Percentiles rank a stretch among this genome's conserved stretches.
These are phyloP conservation scores for Neoboletus subvelutipes DNA, from an alignment of 768 basidiomycete species.

Conservation along the genomic window DNA sequence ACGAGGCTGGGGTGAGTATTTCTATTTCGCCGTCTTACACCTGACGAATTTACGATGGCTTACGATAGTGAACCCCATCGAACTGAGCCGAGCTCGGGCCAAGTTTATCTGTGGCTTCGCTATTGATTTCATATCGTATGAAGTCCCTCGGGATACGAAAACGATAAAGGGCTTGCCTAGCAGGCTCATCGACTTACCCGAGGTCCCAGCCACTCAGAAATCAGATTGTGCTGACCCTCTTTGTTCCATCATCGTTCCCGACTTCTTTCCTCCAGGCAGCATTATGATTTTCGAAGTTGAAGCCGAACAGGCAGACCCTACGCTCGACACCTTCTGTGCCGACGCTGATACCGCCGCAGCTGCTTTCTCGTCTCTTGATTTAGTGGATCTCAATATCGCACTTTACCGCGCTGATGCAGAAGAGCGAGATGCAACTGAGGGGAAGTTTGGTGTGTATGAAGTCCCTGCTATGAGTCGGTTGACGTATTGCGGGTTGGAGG, in stretches of 20 bases:
- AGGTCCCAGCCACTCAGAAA: slow-evolving; percentile 58
- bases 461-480: slow-evolving; percentile 73
- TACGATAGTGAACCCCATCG: slow-evolving; percentile 72
- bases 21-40: background rate
- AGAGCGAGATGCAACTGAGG: slow-evolving; percentile 84
- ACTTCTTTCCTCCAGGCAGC: slow-evolving; percentile 92
- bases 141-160: slow-evolving; percentile 45
- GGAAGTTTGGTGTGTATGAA: slow-evolving; percentile 79
- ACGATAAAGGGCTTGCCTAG: slow-evolving; percentile 72
- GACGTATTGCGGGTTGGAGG: slow-evolving; percentile 92
- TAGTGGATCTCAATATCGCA: slow-evolving; percentile 86
- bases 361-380: slow-evolving; percentile 69
- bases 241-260: slow-evolving; percentile 80
- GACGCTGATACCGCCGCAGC: slow-evolving; percentile 69
- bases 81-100: slow-evolving; percentile 75
- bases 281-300: slow-evolving; percentile 92
- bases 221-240: slow-evolving; percentile 67
- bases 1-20: slow-evolving; percentile 70
- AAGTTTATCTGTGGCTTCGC: slow-evolving; percentile 80
- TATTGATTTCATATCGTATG: slow-evolving; percentile 66
- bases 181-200: slow-evolving; percentile 60
- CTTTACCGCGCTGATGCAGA: slow-evolving; percentile 89
- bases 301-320: slow-evolving; percentile 66
- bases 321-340: slow-evolving; percentile 72
- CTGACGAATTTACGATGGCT: background rate